Evolutionary conservation across 2,329 filamentous ascomycete genomes (phyloP), one percentile per base, ranked within the genome.

Genomic region (Fusarium transvaalense): DNA sequence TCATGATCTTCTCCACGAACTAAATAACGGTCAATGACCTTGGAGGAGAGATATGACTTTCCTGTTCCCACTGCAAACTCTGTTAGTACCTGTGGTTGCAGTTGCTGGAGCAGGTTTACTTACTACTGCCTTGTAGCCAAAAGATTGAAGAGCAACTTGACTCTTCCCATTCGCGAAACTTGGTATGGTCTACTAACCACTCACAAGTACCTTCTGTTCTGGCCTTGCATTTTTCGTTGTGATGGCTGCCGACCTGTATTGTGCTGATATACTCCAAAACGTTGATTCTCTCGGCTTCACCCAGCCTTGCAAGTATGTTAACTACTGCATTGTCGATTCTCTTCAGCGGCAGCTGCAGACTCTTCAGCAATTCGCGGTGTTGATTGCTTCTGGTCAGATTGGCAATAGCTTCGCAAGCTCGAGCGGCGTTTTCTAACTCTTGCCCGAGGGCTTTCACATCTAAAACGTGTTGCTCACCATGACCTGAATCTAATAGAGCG

Each of bases 1-100:
- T 9, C 10, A 0, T 5, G 6, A 6, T 38, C 4, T 3, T n/a
- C 15, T 2, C 13, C 21, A 6, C 10, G 5, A 3, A 35, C 32
- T 6, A 23, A 6, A n/a, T 48, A 48, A 1, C 46, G 46, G 13
- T 48, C 37, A 7, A 48, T 48, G 0, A 48, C 32, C 2, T 25
- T 35, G 10, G 46, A 48, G 2, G 46, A 35, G 1, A 48, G 32
- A 12, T 25, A 37, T 12, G 46, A 48, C 12, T 48, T 48, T 8
- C 46, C 46, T 6, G 46, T n/a, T 5, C 46, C 46, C 10, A 48
- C 27, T 47, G 1, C 0, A 35, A 13, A 23, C 2, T 2, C n/a
- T 19, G 35, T 38, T 15, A 38, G 35, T 38, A 38, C n/a, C 1
- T 19, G 5, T 6, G 5, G 34, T n/a, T 19, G 9, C 12, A 8